These are phyloP conservation scores for Monosporascus cannonballus DNA, from an alignment of 2,329 filamentous ascomycete species.

Conservation along the genomic window DNA sequence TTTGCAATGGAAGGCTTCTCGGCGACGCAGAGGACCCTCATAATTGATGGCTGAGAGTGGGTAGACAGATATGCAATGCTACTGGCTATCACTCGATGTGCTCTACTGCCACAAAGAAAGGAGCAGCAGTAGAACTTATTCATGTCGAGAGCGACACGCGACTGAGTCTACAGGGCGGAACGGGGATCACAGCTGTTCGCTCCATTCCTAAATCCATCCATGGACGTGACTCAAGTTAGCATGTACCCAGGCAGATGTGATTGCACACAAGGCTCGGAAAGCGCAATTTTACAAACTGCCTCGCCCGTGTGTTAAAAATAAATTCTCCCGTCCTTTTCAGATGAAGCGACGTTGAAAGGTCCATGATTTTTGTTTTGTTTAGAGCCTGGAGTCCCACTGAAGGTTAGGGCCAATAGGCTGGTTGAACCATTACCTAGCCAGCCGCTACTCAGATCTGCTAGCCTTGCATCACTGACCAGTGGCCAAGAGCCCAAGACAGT, in stretches of 20 bases:
- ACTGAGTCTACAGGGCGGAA: not conserved
- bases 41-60: constrained; percentile 24
- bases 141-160: not conserved
- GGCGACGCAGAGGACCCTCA: constrained; percentile 65
- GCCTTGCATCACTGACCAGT: no score
- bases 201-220: not conserved
- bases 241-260: not conserved
- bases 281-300: not conserved
- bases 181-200: not conserved
- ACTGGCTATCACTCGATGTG: constrained; percentile 9
- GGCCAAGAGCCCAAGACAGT: no score
- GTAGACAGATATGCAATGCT: constrained; percentile 1
- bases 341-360: not conserved
- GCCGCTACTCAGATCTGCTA: constrained; percentile 7
- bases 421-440: constrained; percentile 2
- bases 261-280: not conserved
- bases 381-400: no score
- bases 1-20: constrained; percentile 95
- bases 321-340: not conserved
- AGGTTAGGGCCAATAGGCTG: no score
- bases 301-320: not conserved
- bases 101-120: constrained; percentile 4
- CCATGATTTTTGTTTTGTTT: no score
- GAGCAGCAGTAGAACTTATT: not conserved
- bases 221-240: not conserved